Evolutionary conservation across 75 land plant genomes (phyloP).

Genomic region (Sequoia sempervirens): DNA sequence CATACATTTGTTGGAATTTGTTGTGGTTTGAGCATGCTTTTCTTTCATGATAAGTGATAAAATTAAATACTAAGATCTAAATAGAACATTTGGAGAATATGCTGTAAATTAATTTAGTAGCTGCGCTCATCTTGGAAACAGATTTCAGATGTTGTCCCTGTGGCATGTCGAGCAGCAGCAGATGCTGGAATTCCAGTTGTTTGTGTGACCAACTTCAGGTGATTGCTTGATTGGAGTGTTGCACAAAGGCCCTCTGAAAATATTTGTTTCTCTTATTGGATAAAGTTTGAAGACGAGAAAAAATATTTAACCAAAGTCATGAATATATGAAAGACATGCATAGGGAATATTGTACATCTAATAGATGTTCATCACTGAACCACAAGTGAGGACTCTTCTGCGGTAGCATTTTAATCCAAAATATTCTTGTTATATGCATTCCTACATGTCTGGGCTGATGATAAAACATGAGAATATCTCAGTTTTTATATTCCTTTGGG

Average conservation of each 20-base stretch:
- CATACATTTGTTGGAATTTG: too few species aligned
- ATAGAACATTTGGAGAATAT: too few species aligned
- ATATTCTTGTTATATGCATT: background rate
- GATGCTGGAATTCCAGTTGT: slow-evolving; percentile 95
- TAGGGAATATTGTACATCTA: background rate
- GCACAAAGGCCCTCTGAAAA: too few species aligned
- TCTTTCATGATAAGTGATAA: too few species aligned
- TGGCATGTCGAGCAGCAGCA: slow-evolving; percentile 96
- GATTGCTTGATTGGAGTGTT: background rate
- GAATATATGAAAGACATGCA: background rate
- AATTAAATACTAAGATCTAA: too few species aligned
- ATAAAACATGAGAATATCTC: background rate
- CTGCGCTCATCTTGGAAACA: slow-evolving; percentile 11
- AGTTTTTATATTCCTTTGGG: background rate
- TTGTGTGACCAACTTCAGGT: slow-evolving; percentile 99
- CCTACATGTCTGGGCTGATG: background rate
- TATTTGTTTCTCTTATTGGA: too few species aligned
- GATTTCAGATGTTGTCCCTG: slow-evolving; percentile 98
- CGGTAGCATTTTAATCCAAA: background rate
- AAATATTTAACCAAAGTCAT: background rate
- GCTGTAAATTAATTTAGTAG: background rate
- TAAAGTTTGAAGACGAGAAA: background rate
- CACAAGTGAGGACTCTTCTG: background rate
- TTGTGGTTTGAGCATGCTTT: too few species aligned
- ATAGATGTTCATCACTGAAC: background rate